Percentiles rank a stretch among this genome's conserved stretches.
These are phyloP conservation scores for Dictyostelium intermedium DNA, from an alignment of 78 protist genomes.

Conservation along the genomic window DNA sequence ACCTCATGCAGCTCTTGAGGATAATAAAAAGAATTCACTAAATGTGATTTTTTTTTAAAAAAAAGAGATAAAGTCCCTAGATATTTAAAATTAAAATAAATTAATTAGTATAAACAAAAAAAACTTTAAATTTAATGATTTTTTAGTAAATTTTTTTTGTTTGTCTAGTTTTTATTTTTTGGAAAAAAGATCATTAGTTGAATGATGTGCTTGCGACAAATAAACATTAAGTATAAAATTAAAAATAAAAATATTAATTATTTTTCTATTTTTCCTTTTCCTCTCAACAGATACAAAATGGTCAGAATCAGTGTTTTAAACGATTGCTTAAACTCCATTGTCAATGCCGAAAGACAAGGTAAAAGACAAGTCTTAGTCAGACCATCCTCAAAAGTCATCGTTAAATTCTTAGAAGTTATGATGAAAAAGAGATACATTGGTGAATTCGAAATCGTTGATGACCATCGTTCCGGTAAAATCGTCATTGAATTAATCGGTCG, in stretches of 20 bases:
- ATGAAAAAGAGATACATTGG: slow-evolving; percentile 99
- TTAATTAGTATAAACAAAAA: neutral
- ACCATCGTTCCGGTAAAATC: slow-evolving; percentile 99
- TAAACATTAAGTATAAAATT: neutral
- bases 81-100: neutral
- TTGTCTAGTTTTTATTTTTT: neutral
- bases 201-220: neutral
- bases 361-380: slow-evolving; percentile 99
- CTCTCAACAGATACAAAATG: slow-evolving; percentile 71
- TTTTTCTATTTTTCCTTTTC: neutral
- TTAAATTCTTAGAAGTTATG: slow-evolving; percentile 99
- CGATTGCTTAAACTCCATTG: slow-evolving; percentile 96
- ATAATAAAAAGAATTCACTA: too few species aligned
- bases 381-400: slow-evolving; percentile 98
- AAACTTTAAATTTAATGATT: neutral
- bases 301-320: slow-evolving; percentile 95
- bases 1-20: slow-evolving; percentile 26
- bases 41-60: neutral
- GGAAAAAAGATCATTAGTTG: neutral
- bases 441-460: slow-evolving; percentile 99
- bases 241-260: neutral
- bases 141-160: neutral
- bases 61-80: neutral
- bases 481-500: slow-evolving; percentile 99
- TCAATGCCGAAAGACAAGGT: slow-evolving; percentile 98